Evolutionary conservation across 257 asterid genomes (phyloP), one percentile per base, ranked within the genome.

Genomic region (Coffea canephora): DNA sequence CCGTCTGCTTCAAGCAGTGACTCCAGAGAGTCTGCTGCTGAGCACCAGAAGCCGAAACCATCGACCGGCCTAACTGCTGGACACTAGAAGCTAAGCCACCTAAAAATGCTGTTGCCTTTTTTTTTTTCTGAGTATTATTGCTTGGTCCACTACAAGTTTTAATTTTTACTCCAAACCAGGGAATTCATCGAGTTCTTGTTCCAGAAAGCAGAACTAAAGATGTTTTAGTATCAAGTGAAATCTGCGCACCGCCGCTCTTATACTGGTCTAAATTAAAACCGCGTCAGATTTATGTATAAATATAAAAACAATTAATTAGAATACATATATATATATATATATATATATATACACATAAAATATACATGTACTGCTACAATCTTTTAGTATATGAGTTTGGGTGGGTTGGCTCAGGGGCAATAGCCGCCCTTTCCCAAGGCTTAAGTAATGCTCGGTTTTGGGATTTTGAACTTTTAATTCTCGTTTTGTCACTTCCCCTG

Each of bases 1-100:
- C 89, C 90, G 18, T 91, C 97, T 13, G 70, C 93, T 15, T 82
- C 94, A 21, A 84, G 88, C 82, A 66, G 81, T 23, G 90, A 88
- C 48, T 84, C 89, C 55, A 75, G 76, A 54, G 90, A 83, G 61
- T 41, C 45, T 49, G 69, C 45, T 49, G 69, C 80, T 8, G 78
- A 69, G 18, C 49, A 18, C 23, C 82, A 68, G 59, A 83, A 15
- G 78, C 78, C 76, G 39, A 76, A 82, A 41, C 55, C 57, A 39
- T 84, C 66, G 69, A 46, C 25, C 21, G 11, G 69, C 67, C 68
- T 50, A 27, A 5, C 55, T 39, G 31, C 8, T 46, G 15, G 49
- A 43, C 18, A 15, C 41, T 57, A 59, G 61, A 71, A 49, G 65
- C 70, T 68, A 50, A 80, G 68, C 65, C 19, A 9, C 54, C 71